Conservation (phyloP, 208 protist species). For the Trypanosoma avium region DNA sequence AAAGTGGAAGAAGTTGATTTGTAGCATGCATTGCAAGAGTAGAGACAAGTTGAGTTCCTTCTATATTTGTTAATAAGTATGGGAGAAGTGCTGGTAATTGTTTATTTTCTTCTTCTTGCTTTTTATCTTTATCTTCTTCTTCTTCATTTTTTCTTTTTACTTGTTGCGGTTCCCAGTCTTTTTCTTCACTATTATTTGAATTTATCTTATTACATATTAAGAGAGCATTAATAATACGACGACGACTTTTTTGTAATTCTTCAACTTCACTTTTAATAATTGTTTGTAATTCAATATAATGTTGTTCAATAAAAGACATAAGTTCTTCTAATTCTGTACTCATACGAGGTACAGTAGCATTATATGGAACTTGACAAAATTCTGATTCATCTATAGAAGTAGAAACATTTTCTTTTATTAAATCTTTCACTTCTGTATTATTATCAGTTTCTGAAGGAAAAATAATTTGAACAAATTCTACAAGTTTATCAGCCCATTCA, state of each 20-base stretch:
- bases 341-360: conserved; percentile 20
- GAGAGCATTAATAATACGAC: conserved; percentile 26
- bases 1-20: conserved; percentile 31
- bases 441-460: conserved; percentile 21
- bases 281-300: conserved; percentile 29
- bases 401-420: background rate
- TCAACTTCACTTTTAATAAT: conserved; percentile 47
- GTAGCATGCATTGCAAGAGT: conserved; percentile 37
- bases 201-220: conserved; percentile 10
- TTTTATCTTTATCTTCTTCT: background rate
- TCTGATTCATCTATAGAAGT: conserved; percentile 21
- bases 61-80: conserved; percentile 49
- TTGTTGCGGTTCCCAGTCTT: conserved; percentile 15
- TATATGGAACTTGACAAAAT: conserved; percentile 17
- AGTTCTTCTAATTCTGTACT: conserved; percentile 62
- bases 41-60: conserved; percentile 35
- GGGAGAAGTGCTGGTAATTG: conserved; percentile 68
- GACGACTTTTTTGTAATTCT: conserved; percentile 24
- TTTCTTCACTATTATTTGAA: conserved; percentile 17
- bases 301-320: conserved; percentile 38
- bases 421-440: background rate
- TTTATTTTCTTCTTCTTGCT: background rate
- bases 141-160: conserved; percentile 7
- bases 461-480: conserved; percentile 42
- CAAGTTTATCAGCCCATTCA: conserved; percentile 36